Evolutionary conservation across 306 rosid species (phyloP).

Genomic region (Gastrolobium bilobum): DNA sequence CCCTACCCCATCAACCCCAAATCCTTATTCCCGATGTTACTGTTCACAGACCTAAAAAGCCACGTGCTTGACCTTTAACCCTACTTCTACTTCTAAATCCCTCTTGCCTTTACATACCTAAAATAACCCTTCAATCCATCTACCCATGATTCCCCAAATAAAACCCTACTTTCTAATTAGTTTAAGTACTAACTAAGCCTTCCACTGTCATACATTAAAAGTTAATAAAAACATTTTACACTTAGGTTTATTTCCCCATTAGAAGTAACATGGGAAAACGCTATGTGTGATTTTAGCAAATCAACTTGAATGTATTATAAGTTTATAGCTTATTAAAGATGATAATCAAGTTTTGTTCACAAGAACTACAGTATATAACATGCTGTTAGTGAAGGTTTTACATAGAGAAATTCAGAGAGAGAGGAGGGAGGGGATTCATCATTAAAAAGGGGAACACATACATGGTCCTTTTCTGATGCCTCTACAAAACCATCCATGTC

Average conservation of each 20-base stretch:
- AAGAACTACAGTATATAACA: constrained; percentile 9
- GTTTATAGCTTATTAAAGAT: background rate
- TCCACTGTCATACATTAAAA: no score
- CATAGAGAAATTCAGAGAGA: background rate
- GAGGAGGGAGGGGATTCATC: no score
- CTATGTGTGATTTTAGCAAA: background rate
- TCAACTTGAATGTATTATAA: background rate
- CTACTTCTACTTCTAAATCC: background rate
- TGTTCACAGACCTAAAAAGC: background rate
- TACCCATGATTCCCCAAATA: background rate
- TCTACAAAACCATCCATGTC: constrained; percentile 33
- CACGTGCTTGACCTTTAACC: background rate
- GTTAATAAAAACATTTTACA: no score
- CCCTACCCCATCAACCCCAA: constrained; percentile 9
- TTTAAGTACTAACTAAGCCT: no score
- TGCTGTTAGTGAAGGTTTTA: background rate
- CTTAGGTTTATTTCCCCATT: constrained; percentile 7
- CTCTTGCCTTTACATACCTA: background rate
- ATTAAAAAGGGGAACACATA: constrained; percentile 21
- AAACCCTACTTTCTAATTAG: background rate
- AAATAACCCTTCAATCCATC: constrained; percentile 9
- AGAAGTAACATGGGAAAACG: background rate
- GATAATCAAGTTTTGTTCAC: background rate
- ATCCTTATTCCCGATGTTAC: background rate
- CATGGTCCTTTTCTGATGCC: background rate